Percentiles rank a stretch among this genome's conserved stretches.
Conservation (phyloP, 371 early-diverging fungal genomes). For the Lichtheimia hyalospora region DNA sequence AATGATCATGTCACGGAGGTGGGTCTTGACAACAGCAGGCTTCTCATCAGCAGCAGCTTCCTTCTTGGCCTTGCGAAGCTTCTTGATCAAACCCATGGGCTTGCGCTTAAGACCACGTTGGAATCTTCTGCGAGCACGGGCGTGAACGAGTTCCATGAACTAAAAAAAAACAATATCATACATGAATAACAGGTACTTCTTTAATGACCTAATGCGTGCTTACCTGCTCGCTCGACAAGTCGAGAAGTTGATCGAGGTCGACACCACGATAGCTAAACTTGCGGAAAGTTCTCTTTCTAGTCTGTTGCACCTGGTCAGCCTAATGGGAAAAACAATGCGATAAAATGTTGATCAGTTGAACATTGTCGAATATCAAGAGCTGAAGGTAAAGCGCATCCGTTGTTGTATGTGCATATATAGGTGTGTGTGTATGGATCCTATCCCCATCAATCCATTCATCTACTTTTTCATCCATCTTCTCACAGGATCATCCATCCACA, state of each 20-base stretch:
- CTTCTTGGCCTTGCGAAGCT: conserved; percentile 95
- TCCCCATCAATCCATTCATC: conserved; percentile 13
- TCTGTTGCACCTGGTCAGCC: conserved; percentile 43
- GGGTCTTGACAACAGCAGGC: conserved; percentile 98
- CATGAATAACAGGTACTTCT: too few species aligned
- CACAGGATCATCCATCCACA: conserved; percentile 8
- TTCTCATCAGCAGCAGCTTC: conserved; percentile 86
- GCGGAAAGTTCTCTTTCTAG: conserved; percentile 91
- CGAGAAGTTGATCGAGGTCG: conserved; percentile 84
- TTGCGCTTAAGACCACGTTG: conserved; percentile 96
- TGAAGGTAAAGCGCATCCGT: background rate
- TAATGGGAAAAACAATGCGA: conserved; percentile 8
- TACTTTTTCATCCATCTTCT: conserved; percentile 5
- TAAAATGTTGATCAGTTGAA: background rate
- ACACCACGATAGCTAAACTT: conserved; percentile 98
- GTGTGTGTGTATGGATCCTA: background rate
- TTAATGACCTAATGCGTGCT: conserved; percentile 20
- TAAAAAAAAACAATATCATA: background rate
- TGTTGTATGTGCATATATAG: background rate
- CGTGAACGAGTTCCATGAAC: conserved; percentile 93
- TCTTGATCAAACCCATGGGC: conserved; percentile 95
- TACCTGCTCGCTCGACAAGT: conserved; percentile 86
- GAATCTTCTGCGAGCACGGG: conserved; percentile 96
- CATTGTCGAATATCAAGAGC: background rate
- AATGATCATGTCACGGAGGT: conserved; percentile 99